Evolutionary conservation across 306 rosid species (phyloP).

Genomic region (Castanospermum australe): DNA sequence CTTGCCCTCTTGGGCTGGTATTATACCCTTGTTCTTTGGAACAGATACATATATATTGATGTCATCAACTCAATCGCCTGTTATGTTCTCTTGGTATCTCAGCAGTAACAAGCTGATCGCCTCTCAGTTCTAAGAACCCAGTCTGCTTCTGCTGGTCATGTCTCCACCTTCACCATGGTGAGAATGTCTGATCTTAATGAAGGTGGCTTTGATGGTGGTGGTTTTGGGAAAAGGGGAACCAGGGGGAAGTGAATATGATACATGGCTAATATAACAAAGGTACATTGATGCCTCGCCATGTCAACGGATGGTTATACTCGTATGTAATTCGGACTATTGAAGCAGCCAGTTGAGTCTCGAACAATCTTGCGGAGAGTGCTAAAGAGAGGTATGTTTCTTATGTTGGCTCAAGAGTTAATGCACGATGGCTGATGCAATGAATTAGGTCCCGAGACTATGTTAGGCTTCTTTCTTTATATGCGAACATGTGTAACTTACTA

Average conservation of each 20-base stretch:
- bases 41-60: not conserved
- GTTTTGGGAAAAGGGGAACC: too few species aligned
- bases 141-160: not conserved
- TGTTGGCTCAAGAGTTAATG: not conserved
- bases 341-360: not conserved
- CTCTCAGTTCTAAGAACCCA: not conserved
- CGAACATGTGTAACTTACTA: not conserved
- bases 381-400: not conserved
- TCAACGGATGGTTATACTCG: not conserved
- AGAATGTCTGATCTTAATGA: too few species aligned
- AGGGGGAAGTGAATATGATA: slow-evolving; percentile 10
- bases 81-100: slow-evolving; percentile 2
- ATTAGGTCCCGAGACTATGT: not conserved
- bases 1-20: slow-evolving; percentile 12
- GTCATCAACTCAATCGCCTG: not conserved
- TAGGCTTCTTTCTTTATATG: not conserved
- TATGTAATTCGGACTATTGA: not conserved
- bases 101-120: not conserved
- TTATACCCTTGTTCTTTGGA: not conserved
- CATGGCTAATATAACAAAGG: slow-evolving; percentile 37
- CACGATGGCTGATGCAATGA: not conserved
- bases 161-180: not conserved
- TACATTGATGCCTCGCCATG: not conserved
- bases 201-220: too few species aligned
- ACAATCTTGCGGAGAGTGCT: not conserved